Evolutionary conservation across 495 filamentous ascomycete species (phyloP), one percentile per base, ranked within the genome.

Genomic region (Penicillium mononematosum): DNA sequence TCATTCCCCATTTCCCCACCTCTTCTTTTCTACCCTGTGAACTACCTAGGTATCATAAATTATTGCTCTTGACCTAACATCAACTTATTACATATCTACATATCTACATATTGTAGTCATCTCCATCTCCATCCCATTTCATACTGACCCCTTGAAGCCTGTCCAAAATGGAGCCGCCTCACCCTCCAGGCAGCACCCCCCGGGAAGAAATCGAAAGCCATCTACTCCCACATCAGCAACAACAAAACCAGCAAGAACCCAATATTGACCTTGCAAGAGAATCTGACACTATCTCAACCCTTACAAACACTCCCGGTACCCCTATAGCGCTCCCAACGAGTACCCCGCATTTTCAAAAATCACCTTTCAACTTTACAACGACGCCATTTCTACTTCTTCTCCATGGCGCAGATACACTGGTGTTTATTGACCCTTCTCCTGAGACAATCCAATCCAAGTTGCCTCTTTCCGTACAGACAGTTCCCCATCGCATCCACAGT

Each of bases 351-450:
- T 16, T 3, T 24, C 43, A 14, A 1, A 12, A n/a, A 1, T 29
- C 16, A 22, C 6, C 5, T 17, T 20, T 16, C 6, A 24, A 9
- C 24, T 19, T 5, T 10, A 7, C 3, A 19, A 24, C 39, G 0
- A 41, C 45, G 25, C 19, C 75, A 39, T 62, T 72, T 3, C 24
- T 72, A 1, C 53, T 77, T 19, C 45, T 73, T 12, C 67, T 77
- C 36, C 46, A 66, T 6, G 68, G 70, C 12, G 81, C 72, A 17
- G 78, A 84, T 49, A 87, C 85, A 0, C 68, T 84, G 14, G 73
- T 84, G 7, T 75, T 78, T 49, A 82, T 88, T 46, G 79, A 80
- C 66, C 76, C 59, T 16, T 64, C 61, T 51, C 74, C 66, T 20
- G 60, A 64, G 36, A 29, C 36, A 5, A 63, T 62, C 54, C 56